phyloP scores from a whole-genome alignment of 2,329 filamentous ascomycete genomes.

The Geosmithia morbida region DNA sequence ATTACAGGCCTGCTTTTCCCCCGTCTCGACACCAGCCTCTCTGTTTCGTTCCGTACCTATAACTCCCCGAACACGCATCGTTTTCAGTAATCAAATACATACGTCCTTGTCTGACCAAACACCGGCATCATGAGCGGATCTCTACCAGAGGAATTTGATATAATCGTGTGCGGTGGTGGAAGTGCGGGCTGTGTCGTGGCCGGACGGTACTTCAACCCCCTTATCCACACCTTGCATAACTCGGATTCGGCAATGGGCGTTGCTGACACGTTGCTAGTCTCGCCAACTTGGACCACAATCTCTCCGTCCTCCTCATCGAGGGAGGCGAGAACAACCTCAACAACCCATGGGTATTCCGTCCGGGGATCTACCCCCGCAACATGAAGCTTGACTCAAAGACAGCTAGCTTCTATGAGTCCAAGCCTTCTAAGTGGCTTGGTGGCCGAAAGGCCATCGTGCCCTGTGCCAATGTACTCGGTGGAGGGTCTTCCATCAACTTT shows the following conservation, averaged over 20 bases:
- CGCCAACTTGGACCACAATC: slow-evolving; percentile 63
- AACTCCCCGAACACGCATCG: too few relatives aligned
- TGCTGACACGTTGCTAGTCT: slow-evolving; percentile 32
- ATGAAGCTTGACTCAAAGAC: slow-evolving; percentile 72
- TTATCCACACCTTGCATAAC: not conserved
- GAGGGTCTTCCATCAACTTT: slow-evolving; percentile 64
- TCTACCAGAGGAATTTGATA: slow-evolving; percentile 65
- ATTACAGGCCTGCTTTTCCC: too few relatives aligned
- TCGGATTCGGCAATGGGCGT: not conserved
- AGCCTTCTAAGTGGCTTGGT: slow-evolving; percentile 57
- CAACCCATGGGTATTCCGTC: slow-evolving; percentile 65
- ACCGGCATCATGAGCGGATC: slow-evolving; percentile 2
- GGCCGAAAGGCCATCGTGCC: slow-evolving; percentile 63
- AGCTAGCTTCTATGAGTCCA: slow-evolving; percentile 68
- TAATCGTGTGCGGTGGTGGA: slow-evolving; percentile 65
- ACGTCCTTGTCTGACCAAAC: not conserved
- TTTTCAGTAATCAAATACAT: not conserved
- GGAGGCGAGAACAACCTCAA: slow-evolving; percentile 61
- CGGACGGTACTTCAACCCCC: slow-evolving; percentile 28
- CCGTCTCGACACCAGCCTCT: too few relatives aligned
- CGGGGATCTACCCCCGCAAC: slow-evolving; percentile 63
- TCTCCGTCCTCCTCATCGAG: slow-evolving; percentile 56
- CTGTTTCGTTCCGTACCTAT: too few relatives aligned
- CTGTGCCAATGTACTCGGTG: slow-evolving; percentile 57
- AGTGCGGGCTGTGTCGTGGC: slow-evolving; percentile 48